A percentile compares a stretch with the other conserved stretches of the same genome.
Conservation (phyloP, 2,329 filamentous ascomycete species). For the Huntiella savannae region DNA sequence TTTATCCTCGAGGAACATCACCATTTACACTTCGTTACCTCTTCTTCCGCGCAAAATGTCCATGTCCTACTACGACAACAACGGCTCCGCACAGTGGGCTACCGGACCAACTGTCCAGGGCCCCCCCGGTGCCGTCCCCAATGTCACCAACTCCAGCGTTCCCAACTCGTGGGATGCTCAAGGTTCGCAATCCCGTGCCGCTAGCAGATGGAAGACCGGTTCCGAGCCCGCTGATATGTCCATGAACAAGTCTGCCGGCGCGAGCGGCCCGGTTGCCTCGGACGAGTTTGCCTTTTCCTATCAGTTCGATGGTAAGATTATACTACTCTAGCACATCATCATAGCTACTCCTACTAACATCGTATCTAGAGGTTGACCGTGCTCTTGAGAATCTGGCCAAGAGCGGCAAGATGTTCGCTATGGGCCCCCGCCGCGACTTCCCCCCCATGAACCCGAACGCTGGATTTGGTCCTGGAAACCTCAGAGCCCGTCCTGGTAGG, state of each 20-base stretch:
- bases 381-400: constrained; percentile 91
- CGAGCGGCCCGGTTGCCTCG: constrained; percentile 53
- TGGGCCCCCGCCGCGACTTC: constrained; percentile 63
- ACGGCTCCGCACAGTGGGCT: constrained; percentile 7
- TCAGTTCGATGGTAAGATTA: constrained; percentile 66
- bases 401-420: constrained; percentile 79
- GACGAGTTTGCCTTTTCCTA: constrained; percentile 70
- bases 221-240: constrained; percentile 2
- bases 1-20: not conserved
- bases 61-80: constrained; percentile 12
- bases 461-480: constrained; percentile 20
- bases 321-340: too few relatives aligned
- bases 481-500: constrained; percentile 16
- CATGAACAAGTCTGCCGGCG: constrained; percentile 29
- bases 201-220: constrained; percentile 8
- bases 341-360: not conserved
- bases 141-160: constrained; percentile 15
- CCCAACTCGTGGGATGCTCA: constrained; percentile 26
- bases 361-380: constrained; percentile 65
- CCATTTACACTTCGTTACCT: not conserved
- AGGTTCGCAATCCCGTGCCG: constrained; percentile 23
- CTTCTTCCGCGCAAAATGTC: not conserved
- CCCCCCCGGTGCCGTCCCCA: not conserved
- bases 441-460: constrained; percentile 32
- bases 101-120: constrained; percentile 6